Percentiles rank a stretch among this genome's conserved stretches.
These are phyloP conservation scores for Aureobasidium mangrovei DNA, from an alignment of 2,329 filamentous ascomycete species.

Conservation along the genomic window DNA sequence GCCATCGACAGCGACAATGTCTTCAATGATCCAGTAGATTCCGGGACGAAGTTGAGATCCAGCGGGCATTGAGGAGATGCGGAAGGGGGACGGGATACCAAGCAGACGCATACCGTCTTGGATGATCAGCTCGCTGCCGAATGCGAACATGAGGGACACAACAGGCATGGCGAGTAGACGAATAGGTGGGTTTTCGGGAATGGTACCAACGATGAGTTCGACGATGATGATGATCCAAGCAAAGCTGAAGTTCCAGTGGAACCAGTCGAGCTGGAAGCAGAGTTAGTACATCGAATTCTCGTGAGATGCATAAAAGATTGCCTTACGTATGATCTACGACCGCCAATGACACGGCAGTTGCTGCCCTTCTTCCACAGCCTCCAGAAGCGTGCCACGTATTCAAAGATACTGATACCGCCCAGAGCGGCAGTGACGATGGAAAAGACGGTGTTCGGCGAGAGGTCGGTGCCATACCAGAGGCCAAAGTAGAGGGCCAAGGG, in stretches of 20 bases:
- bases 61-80: slow-evolving; percentile 44
- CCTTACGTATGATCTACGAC: slow-evolving; percentile 32
- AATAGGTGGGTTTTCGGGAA: slow-evolving; percentile 40
- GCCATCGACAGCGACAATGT: slow-evolving; percentile 46
- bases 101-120: slow-evolving; percentile 41
- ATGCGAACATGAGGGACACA: slow-evolving; percentile 43
- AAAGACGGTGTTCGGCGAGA: slow-evolving; percentile 45
- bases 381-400: slow-evolving; percentile 43
- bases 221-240: slow-evolving; percentile 50
- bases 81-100: slow-evolving; percentile 38
- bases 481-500: slow-evolving; percentile 53
- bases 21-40: slow-evolving; percentile 47
- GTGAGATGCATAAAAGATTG: neutral
- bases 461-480: slow-evolving; percentile 48
- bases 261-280: slow-evolving; percentile 42
- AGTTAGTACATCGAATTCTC: neutral
- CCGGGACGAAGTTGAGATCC: slow-evolving; percentile 44
- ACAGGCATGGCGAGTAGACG: slow-evolving; percentile 46
- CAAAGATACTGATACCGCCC: slow-evolving; percentile 45
- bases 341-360: slow-evolving; percentile 44
- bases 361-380: slow-evolving; percentile 44
- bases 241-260: slow-evolving; percentile 49
- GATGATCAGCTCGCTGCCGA: slow-evolving; percentile 43
- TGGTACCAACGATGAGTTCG: slow-evolving; percentile 44
- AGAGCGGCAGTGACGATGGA: slow-evolving; percentile 46